Evolutionary conservation across 2,329 filamentous ascomycete species (phyloP).

Genomic region (Hirsutella thompsonii): DNA sequence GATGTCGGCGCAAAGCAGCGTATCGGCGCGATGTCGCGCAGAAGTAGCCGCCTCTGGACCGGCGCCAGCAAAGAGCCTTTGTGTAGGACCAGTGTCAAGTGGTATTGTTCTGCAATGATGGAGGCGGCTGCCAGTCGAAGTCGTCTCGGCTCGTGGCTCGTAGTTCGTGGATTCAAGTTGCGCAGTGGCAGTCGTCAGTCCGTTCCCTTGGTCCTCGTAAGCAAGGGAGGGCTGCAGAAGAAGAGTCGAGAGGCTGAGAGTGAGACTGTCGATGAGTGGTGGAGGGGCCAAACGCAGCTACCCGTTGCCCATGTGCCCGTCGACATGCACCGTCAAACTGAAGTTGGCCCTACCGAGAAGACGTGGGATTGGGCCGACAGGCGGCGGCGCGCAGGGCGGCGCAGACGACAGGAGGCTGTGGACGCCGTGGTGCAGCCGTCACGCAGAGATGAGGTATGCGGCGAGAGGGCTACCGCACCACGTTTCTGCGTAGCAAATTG

Average conservation of each 20-base stretch:
- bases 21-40: not conserved
- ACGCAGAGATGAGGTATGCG: constrained; percentile 22
- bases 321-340: constrained; percentile 5
- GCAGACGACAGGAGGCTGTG: constrained; percentile 3
- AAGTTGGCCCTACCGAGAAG: constrained; percentile 2
- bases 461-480: constrained; percentile 9
- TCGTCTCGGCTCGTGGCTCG: not conserved
- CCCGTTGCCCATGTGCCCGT: constrained; percentile 10
- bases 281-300: constrained; percentile 11
- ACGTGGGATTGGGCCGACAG: constrained; percentile 2
- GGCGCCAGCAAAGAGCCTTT: too few species aligned
- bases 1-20: constrained; percentile 6
- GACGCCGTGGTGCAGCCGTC: constrained; percentile 10
- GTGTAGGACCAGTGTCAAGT: not conserved
- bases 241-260: not conserved
- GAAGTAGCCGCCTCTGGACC: too few species aligned
- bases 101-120: not conserved
- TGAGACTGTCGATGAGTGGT: constrained; percentile 1
- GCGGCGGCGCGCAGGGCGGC: constrained; percentile 5
- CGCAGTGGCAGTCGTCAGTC: not conserved
- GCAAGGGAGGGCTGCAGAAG: not conserved
- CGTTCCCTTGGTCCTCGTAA: not conserved
- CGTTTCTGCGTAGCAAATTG: constrained; percentile 1
- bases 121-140: not conserved
- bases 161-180: not conserved